Percentiles rank a stretch among this genome's conserved stretches.
These are phyloP conservation scores for Diplogelasinospora grovesii DNA, from an alignment of 495 filamentous ascomycete genomes.

Conservation along the genomic window DNA sequence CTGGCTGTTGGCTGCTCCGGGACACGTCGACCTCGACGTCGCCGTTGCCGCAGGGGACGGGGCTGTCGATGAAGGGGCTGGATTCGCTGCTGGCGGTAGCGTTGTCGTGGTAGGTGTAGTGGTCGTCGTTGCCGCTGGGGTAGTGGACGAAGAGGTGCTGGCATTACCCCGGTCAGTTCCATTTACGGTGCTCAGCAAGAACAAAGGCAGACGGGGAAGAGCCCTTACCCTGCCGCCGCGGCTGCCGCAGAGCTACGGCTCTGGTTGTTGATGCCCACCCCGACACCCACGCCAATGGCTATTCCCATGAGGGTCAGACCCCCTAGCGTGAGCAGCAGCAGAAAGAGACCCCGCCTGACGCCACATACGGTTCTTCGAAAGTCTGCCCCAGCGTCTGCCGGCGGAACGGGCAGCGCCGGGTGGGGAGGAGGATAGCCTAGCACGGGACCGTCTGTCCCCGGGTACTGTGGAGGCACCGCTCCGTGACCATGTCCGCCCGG, in stretches of 20 bases:
- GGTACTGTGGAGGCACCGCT: conserved; percentile 7
- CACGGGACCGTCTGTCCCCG: conserved; percentile 7
- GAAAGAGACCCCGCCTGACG: conserved; percentile 7
- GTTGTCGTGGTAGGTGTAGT: neutral
- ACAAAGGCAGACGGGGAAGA: too few relatives aligned
- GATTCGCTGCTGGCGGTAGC: neutral
- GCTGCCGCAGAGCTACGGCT: neutral
- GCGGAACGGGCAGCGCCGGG: conserved; percentile 4
- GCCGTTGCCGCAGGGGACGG: neutral
- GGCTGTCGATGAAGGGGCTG: neutral
- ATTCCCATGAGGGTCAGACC: conserved; percentile 11
- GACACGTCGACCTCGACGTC: conserved; percentile 5
- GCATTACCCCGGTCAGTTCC: too few relatives aligned
- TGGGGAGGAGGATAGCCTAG: neutral
- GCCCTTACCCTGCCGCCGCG: too few relatives aligned
- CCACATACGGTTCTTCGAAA: conserved; percentile 9
- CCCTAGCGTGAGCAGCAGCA: conserved; percentile 9
- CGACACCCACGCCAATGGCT: conserved; percentile 17
- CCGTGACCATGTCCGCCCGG: too few relatives aligned
- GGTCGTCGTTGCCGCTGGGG: neutral
- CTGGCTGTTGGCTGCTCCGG: conserved; percentile 4
- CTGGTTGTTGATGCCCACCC: conserved; percentile 9
- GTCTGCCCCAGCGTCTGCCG: neutral
- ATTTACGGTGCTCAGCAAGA: too few relatives aligned
- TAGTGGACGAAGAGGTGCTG: neutral